Base-by-base conservation (phyloP, 768 basidiomycete species). In the Mycena albidolilacea region DNA sequence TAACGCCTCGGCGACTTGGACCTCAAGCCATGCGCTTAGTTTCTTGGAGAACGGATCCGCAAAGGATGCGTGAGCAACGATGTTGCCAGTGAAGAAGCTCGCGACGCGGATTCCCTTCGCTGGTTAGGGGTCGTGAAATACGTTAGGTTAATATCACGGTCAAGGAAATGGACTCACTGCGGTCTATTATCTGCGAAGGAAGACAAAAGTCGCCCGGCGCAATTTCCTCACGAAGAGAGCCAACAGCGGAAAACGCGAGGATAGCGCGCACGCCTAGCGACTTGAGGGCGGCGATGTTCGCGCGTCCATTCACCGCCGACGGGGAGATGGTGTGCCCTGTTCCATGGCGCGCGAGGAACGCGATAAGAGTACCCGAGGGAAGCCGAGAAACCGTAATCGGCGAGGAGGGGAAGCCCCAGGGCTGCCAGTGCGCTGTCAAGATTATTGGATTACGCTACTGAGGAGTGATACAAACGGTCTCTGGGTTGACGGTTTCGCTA, bases 261-360 rank as follows among this genome's bases (percentile, higher is more conserved):
- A 99, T 90, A 50, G 91, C 94, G 73, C 92, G 90, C 7, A 95
- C 94, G 54, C 97, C 97, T 74, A 99, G 87, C 50, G 91, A 92
- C 83, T 98, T 98, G 79, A 98, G 88, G 0, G 97, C 97, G 30
- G 97, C 94, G 79, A 98, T 96, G 87, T 98, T 99, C 74, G 97
- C 97, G 64, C 95, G 91, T 0, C 87, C 83, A 52, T 96, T 96
- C 5, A 99, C 93, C 50, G 88, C 80, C 8, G 96, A 94, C 2
- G 97, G 97, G 21, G 88, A 79, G 81, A 96, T 89, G 73, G 84
- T 88, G 84, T 99, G 97, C 7, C 90, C 88, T 21, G 82, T 79
- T 17, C 97, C 97, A 80, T 99, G 97, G 14, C 97, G 92, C 0
- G 97, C 92, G 58, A 98, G 84, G 86, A 99, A 99, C 59, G 97